Conservation (phyloP, 257 asterid genomes). For the Plantago major region DNA sequence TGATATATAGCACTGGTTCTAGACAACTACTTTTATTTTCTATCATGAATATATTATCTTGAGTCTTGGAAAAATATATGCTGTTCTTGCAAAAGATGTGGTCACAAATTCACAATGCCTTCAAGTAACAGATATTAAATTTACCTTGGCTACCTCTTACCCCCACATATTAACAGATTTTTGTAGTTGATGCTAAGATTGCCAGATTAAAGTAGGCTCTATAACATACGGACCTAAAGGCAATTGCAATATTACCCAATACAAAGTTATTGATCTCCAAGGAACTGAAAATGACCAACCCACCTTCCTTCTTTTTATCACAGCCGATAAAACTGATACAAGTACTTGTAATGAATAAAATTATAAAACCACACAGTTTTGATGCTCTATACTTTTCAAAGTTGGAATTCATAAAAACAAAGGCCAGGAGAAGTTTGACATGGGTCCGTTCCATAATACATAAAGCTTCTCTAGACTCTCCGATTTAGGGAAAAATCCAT, state of each 20-base stretch:
- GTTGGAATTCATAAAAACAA: not conserved
- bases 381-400: not conserved
- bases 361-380: not conserved
- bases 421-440: not conserved
- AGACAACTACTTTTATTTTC: conserved; percentile 4
- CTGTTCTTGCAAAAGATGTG: not conserved
- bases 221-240: not conserved
- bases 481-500: no score
- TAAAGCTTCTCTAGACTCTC: no score
- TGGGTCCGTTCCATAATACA: not conserved
- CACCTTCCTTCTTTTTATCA: not conserved
- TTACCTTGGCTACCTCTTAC: not conserved
- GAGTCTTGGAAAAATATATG: not conserved
- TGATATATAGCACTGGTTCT: not conserved
- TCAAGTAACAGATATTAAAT: not conserved
- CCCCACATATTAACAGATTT: not conserved
- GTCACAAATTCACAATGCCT: not conserved
- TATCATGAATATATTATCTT: not conserved
- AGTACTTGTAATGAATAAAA: not conserved
- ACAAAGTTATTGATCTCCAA: not conserved
- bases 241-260: not conserved
- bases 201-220: not conserved
- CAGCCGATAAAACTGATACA: not conserved
- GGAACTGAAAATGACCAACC: no score
- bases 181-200: not conserved